phyloP scores from a whole-genome alignment of 139 green algal genomes.

The Picochlorum sp. region DNA sequence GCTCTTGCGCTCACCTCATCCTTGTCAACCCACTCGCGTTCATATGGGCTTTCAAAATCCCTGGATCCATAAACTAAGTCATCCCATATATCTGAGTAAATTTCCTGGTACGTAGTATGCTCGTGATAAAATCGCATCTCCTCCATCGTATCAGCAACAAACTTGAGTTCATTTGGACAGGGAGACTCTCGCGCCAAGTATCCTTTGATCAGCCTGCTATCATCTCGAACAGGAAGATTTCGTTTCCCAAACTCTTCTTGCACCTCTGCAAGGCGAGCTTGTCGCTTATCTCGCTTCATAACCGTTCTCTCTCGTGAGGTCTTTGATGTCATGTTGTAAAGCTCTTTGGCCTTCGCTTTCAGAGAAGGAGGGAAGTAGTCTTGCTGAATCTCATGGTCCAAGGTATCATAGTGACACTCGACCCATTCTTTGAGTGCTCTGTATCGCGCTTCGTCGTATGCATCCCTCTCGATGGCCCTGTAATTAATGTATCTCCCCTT shows the following conservation, averaged over 20 bases:
- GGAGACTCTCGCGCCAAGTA: not conserved
- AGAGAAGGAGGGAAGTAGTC: too few relatives aligned
- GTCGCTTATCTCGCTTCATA: not conserved
- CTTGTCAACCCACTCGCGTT: not conserved
- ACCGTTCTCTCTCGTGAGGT: not conserved
- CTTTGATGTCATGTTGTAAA: too few relatives aligned
- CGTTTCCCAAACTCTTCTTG: not conserved
- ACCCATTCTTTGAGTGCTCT: too few relatives aligned
- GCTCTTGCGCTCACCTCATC: not conserved
- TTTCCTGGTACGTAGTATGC: not conserved
- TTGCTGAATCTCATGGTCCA: too few relatives aligned
- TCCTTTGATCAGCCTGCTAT: not conserved
- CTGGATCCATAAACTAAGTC: not conserved
- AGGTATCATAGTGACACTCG: too few relatives aligned
- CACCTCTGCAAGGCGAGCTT: constrained; percentile 1
- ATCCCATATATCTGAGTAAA: not conserved
- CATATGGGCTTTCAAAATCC: not conserved
- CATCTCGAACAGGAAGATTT: not conserved
- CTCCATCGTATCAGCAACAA: not conserved
- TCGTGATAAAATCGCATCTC: constrained; percentile 3
- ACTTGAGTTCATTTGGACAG: constrained; percentile 1
- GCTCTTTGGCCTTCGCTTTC: too few relatives aligned
- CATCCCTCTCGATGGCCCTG: too few relatives aligned
- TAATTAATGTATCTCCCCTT: too few relatives aligned
- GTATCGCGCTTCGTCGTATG: too few relatives aligned